Evolutionary conservation across 495 filamentous ascomycete genomes (phyloP).

Genomic region (Hypomontagnella monticulosa): DNA sequence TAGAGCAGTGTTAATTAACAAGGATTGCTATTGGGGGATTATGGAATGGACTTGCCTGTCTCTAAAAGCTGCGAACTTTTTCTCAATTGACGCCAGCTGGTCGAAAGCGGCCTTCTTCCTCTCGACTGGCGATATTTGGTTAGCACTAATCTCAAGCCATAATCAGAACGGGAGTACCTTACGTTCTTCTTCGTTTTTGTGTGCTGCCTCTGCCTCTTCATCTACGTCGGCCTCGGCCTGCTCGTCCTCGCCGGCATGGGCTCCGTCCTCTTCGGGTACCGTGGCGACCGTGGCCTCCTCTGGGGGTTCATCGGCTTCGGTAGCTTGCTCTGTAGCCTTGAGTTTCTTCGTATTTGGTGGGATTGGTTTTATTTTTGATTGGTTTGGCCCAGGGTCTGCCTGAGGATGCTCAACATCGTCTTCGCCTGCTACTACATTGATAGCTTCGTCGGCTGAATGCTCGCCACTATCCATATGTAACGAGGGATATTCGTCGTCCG

Average conservation of each 20-base stretch:
- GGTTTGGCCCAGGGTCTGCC: conserved; percentile 35
- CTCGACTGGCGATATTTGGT: conserved; percentile 65
- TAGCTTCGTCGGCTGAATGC: conserved; percentile 54
- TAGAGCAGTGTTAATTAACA: conserved; percentile 47
- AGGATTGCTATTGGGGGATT: conserved; percentile 3
- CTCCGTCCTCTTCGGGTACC: conserved; percentile 48
- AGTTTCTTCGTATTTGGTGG: conserved; percentile 53
- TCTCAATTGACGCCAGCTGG: conserved; percentile 78
- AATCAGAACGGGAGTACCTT: conserved; percentile 47
- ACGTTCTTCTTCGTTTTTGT: conserved; percentile 80
- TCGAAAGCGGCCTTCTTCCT: conserved; percentile 85
- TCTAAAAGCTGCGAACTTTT: conserved; percentile 82
- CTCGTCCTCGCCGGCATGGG: conserved; percentile 56
- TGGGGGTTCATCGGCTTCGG: conserved; percentile 42
- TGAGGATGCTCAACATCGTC: conserved; percentile 43
- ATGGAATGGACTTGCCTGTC: conserved; percentile 71
- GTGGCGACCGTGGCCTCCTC: conserved; percentile 46
- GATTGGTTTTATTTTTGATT: conserved; percentile 47
- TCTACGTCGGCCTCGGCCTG: conserved; percentile 60
- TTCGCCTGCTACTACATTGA: conserved; percentile 29
- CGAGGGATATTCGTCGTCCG: conserved; percentile 54
- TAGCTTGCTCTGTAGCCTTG: conserved; percentile 47
- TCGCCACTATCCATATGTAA: conserved; percentile 52
- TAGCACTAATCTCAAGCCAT: conserved; percentile 44
- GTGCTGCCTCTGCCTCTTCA: conserved; percentile 62